Evolutionary conservation across 164 flowering plant species (phyloP), one percentile per base, ranked within the genome.

Genomic region (Chimonanthus salicifolius): DNA sequence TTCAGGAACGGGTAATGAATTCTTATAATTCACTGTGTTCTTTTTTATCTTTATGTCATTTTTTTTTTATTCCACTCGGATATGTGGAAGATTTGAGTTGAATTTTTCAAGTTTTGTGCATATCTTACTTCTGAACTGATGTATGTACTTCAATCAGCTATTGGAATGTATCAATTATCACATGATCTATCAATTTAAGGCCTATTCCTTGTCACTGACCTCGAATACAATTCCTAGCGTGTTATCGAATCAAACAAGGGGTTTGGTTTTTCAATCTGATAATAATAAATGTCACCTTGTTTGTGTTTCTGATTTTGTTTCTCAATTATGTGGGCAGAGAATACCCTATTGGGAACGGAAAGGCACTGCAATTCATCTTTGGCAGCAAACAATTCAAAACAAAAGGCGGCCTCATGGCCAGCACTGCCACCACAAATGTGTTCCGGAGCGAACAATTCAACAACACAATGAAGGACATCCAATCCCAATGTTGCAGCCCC

Each of bases 371-470:
- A 69, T 89, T 95, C 75, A 85, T 91, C 67, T 95, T 89, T 76
- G 75, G 97, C 80, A 90, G 98, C 96, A 93, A 88, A 83, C 94
- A 86, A 69, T 82, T 83, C 75, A 85, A 82, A 77, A 92, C 98
- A 6, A 79, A 82, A 75, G 98, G 94, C 62, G 99, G 99, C 54
- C 78, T 91, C 16, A 47, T 81, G 0, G 88, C 88, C 0, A 88
- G 96, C 65, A 91, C 99, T 16, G 97, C 98, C 10, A 93, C 99
- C 1, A 89, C 99, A 9, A 88, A 91, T 76, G 82, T 95, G 48
- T 95, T 77, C 66, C 86, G 94, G 2, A 83, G 82, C 66, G 54
- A 85, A 7, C 78, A 78, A 47, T 95, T 81, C 79, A 87, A 86
- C 80, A 80, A 64, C 48, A 83, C 87, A 2, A 89, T 93, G 94